A percentile compares a stretch with the other conserved stretches of the same genome.
Conservation (phyloP, 495 filamentous ascomycete genomes). For the Neurospora sp. region DNA sequence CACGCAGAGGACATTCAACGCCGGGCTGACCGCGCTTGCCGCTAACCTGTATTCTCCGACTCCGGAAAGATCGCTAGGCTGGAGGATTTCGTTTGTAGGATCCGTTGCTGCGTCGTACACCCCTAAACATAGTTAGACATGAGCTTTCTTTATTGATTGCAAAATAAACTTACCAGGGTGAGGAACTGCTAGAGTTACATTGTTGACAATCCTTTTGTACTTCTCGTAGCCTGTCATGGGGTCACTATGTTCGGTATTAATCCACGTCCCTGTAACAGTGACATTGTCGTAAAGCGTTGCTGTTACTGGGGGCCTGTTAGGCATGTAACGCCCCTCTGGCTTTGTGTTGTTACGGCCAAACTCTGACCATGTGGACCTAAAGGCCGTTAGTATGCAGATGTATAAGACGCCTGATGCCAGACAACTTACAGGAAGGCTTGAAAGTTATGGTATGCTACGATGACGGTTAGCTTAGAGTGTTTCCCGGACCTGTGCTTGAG, state of each 20-base stretch:
- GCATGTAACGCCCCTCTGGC: slow-evolving; percentile 25
- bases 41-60: slow-evolving; percentile 54
- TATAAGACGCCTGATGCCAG: background rate
- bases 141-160: background rate
- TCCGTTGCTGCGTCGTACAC: slow-evolving; percentile 52
- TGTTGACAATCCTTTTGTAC: slow-evolving; percentile 50
- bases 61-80: slow-evolving; percentile 53
- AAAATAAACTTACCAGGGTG: slow-evolving; percentile 31
- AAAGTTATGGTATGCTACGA: slow-evolving; percentile 23
- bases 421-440: slow-evolving; percentile 20
- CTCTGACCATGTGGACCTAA: slow-evolving; percentile 33
- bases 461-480: background rate
- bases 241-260: slow-evolving; percentile 36
- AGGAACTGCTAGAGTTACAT: slow-evolving; percentile 65
- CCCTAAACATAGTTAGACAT: slow-evolving; percentile 19
- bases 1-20: slow-evolving; percentile 60
- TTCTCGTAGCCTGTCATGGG: slow-evolving; percentile 34
- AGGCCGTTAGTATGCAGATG: background rate
- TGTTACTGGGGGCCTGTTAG: slow-evolving; percentile 38
- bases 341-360: slow-evolving; percentile 26
- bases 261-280: slow-evolving; percentile 51
- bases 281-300: slow-evolving; percentile 57
- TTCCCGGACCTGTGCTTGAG: background rate
- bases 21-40: slow-evolving; percentile 55
- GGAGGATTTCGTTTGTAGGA: slow-evolving; percentile 49